Evolutionary conservation across 345 rosid genomes (phyloP), one percentile per base, ranked within the genome.

Genomic region (Hibiscus trionum): DNA sequence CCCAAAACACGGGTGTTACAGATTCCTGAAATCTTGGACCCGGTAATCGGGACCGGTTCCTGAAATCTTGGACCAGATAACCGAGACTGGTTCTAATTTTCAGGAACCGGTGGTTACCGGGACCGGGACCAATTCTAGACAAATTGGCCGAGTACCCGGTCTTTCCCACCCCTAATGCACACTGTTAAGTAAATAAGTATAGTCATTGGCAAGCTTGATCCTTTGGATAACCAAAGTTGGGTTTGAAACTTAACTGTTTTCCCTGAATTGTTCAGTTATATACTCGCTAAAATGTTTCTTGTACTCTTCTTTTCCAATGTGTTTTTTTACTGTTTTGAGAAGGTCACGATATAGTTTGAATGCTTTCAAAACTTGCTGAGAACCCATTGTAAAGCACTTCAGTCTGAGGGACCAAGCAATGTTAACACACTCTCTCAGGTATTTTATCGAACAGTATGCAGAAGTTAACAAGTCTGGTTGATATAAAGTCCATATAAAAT

Each of bases 231-330:
- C 64, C 3, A 69, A 72, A 50, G 26, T 33, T 49, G 75, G 61
- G 62, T 72, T 70, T 47, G 75, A 72, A 62, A 49, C 14, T 72
- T 21, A 35, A 62, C 12, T 77, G 77, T 79, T 87, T 67, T 80
- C 90, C 8, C 87, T 83, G 59, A 89, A 95, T 69, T 92, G 88
- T 19, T 75, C 76, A 4, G 83, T 81, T 21, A 87, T 79, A 14
- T 85, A 86, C n/a, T 90, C 93, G 15, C 14, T 66, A 26, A 95
- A 90, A 81, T 92, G 97, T 75, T 68, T 75, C 84, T 89, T 88
- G 61, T 82, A 76, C 37, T 84, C 94, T 80, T 95, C 91, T 9
- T 82, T 85, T n/a, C 96, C 98, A 53, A 92, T 66, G 71, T 92
- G 91, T 67, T 85, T 89, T 68, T 72, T 84, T 56, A 92, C 77